Evolutionary conservation across 2,329 filamentous ascomycete genomes (phyloP).

Genomic region (Sclerotinia glacialis): DNA sequence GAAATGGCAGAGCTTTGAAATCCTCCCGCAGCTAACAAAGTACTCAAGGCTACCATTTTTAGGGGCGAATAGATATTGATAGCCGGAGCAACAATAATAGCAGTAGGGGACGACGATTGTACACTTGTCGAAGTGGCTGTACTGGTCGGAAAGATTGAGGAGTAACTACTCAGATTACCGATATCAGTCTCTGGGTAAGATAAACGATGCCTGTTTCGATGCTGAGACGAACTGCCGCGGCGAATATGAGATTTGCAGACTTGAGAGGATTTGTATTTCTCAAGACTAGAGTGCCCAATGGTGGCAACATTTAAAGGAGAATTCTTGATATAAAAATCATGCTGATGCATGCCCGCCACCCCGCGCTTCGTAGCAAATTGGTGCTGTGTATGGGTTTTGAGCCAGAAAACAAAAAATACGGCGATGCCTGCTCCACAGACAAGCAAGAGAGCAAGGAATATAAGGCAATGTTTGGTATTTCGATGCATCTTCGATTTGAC

Average conservation of each 20-base stretch:
- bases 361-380: background rate
- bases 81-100: background rate
- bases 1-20: background rate
- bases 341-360: background rate
- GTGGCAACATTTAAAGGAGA: too few species aligned
- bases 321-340: background rate
- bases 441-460: background rate
- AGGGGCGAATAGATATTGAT: background rate
- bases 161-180: background rate
- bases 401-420: background rate
- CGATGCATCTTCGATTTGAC: background rate
- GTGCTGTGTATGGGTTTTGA: background rate
- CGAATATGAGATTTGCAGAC: background rate
- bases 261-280: background rate
- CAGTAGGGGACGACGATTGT: background rate
- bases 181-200: background rate
- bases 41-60: background rate
- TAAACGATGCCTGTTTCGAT: background rate
- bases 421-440: background rate
- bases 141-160: background rate
- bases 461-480: background rate
- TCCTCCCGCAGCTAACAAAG: background rate
- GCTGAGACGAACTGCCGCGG: background rate
- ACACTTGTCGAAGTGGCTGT: background rate
- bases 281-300: background rate